Base-by-base conservation (phyloP, 257 asterid genomes). In the Thymus mandschuricus region DNA sequence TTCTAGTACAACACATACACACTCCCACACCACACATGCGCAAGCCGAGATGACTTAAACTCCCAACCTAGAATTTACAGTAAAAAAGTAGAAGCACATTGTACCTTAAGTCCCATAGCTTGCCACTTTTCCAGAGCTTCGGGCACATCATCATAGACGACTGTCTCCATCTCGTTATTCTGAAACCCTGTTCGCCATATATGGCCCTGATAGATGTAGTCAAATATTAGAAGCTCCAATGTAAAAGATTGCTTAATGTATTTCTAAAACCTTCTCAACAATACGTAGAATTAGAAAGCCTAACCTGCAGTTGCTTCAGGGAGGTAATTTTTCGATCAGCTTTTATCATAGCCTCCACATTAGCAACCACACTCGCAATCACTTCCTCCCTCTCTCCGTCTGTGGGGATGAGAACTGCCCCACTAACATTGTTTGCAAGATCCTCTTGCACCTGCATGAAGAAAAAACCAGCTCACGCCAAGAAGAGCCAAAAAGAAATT, bases 291-390 rank as follows among this genome's bases (percentile, higher is more conserved):
- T 21, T 21, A 21, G 21, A 21, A 21, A 21, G 34, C 34, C 85
- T 75, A 72, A 87, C 99, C 82, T 95, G 99, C 75, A 95, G 79
- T 78, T 95, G 89, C 74, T 95, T 95, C 75, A 95, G 80, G 73
- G 99, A 79, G 52, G 96, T 92, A 78, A 95, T 88, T 82, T 95
- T 95, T 70, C 99, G 75, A 82, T 95, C 99, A 51, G 99, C 96
- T 86, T 88, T 87, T 63, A 92, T 95, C 99, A 95, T 95, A 10
- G 96, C 92, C 72, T 74, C 87, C 49, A 92, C 98, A 61, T 95
- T 95, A 61, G 96, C 77, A 13, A 92, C 96, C 80, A 92, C 63
- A 68, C 96, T 96, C 41, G 89, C 95, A 76, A 92, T 86, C 33
- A 88, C 84, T 3, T 90, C 96, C 73, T 81, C 86, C 78, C 86